These are phyloP conservation scores for Phalaenopsis equestris DNA, from an alignment of 106 monocot genomes.

Conservation along the genomic window DNA sequence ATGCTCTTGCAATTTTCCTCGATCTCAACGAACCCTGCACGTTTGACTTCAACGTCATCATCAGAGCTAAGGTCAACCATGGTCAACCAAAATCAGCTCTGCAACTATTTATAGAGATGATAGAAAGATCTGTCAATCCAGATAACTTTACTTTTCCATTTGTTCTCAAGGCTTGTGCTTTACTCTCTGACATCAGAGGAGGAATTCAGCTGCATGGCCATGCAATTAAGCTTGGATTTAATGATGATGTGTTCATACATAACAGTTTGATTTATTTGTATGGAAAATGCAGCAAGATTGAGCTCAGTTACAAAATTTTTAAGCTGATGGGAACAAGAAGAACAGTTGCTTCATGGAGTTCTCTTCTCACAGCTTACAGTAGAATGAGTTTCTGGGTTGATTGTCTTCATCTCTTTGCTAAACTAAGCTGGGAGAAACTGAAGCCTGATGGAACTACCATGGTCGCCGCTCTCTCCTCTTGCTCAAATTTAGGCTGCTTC, in stretches of 20 bases:
- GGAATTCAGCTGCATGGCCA: constrained; percentile 64
- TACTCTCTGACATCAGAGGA: constrained; percentile 16
- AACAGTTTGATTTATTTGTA: constrained; percentile 77
- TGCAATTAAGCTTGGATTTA: constrained; percentile 37
- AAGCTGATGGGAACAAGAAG: constrained; percentile 29
- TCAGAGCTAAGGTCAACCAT: constrained; percentile 38
- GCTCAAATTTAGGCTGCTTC: constrained; percentile 38
- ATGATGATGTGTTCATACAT: constrained; percentile 34
- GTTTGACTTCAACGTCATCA: constrained; percentile 68
- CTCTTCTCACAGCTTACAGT: constrained; percentile 44
- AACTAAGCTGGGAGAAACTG: constrained; percentile 23
- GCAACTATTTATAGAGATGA: constrained; percentile 43
- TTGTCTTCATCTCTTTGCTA: constrained; percentile 35
- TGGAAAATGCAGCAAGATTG: constrained; percentile 54
- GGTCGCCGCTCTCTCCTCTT: constrained; percentile 39
- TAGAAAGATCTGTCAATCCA: constrained; percentile 19
- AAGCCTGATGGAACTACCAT: constrained; percentile 55
- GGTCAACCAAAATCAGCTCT: constrained; percentile 35
- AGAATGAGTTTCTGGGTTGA: constrained; percentile 32
- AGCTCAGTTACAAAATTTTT: constrained; percentile 32
- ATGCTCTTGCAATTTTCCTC: constrained; percentile 56
- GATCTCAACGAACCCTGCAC: constrained; percentile 26
- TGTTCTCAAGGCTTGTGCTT: constrained; percentile 62
- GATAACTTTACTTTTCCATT: constrained; percentile 78
- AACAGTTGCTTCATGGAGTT: constrained; percentile 59